Evolutionary conservation across 164 flowering plant species (phyloP), one percentile per base, ranked within the genome.

Genomic region (Cinnamomum chago): DNA sequence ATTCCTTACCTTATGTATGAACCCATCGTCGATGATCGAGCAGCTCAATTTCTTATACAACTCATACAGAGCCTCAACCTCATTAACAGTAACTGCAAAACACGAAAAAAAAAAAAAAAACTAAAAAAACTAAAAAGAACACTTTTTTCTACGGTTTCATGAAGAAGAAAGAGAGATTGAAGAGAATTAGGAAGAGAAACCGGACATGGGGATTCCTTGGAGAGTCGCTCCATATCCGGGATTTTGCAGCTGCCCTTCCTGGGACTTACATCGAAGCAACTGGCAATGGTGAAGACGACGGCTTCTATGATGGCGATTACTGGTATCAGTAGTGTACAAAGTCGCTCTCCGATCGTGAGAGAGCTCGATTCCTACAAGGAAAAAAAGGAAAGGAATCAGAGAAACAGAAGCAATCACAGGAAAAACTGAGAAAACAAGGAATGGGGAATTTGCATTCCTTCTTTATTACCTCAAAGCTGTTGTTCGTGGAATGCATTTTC

Each of bases 31-130:
- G 28, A 87, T 78, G 12, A 89, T 84, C 25, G 93, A 87, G 51
- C 89, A 82, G 83, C 94, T 90, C 74, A 90, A 64, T 80, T 89
- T 89, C 82, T 85, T 90, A 71, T 79, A 92, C 5, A 92, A 84
- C 81, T 89, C 92, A 70, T 83, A 78, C 70, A 92, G 81, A 7
- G 91, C 93, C 77, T 87, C 91, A 5, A 92, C 87, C 82, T 92
- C 95, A 71, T 78, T 85, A 28, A 87, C 88, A 5, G 88, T 85
- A 80, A 90, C 93, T 92, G 87, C 84, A 85, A 73, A 0, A n/a
- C 72, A 65, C 52, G 30, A 23, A n/a, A n/a, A 62, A 62, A 23
- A 62, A 62, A 62, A 0, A 18, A 52, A 52, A n/a, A n/a, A n/a
- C n/a, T n/a, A 52, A 11, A 11, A 24, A 1, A 24, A 24, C 58